Percentiles rank a stretch among this genome's conserved stretches.
Evolutionary conservation across 305 asterid species (phyloP).

Genomic region (Fraxinus platypoda): DNA sequence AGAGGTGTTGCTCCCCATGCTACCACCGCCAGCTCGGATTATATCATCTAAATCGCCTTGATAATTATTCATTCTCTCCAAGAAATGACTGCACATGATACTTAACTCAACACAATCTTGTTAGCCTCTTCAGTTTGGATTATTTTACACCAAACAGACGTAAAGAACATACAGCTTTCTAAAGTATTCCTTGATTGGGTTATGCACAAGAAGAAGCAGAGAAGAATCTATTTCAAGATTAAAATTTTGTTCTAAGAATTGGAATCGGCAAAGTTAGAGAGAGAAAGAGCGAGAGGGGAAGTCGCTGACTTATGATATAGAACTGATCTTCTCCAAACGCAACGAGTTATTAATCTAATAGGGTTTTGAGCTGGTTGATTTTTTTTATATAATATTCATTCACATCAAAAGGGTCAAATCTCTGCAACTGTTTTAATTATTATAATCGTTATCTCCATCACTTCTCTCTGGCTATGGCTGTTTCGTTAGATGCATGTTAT

Average conservation of each 20-base stretch:
- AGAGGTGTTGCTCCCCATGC: conserved; percentile 13
- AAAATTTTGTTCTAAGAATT: background rate
- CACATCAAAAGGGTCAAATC: conserved; percentile 42
- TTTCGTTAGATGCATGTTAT: conserved; percentile 5
- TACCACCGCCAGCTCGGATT: conserved; percentile 44
- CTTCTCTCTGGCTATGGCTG: background rate
- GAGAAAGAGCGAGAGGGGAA: background rate
- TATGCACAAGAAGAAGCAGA: conserved; percentile 10
- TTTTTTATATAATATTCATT: conserved; percentile 1
- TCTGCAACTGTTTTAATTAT: conserved; percentile 36
- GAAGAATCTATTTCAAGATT: background rate
- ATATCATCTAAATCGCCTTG: conserved; percentile 85
- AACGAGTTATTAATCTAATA: conserved; percentile 33
- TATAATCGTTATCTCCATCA: conserved; percentile 25
- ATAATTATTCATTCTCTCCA: conserved; percentile 55
- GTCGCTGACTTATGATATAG: conserved; percentile 66
- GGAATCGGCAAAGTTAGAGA: conserved; percentile 20
- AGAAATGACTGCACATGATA: conserved; percentile 46
- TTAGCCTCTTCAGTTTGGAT: conserved; percentile 29
- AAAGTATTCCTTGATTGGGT: background rate
- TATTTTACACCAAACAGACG: conserved; percentile 32
- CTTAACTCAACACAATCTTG: conserved; percentile 15
- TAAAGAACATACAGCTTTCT: conserved; percentile 34
- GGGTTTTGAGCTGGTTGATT: conserved; percentile 30
- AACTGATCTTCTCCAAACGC: conserved; percentile 44